These are phyloP conservation scores for Boletales sp. DNA, from an alignment of 768 basidiomycete genomes.

Conservation along the genomic window DNA sequence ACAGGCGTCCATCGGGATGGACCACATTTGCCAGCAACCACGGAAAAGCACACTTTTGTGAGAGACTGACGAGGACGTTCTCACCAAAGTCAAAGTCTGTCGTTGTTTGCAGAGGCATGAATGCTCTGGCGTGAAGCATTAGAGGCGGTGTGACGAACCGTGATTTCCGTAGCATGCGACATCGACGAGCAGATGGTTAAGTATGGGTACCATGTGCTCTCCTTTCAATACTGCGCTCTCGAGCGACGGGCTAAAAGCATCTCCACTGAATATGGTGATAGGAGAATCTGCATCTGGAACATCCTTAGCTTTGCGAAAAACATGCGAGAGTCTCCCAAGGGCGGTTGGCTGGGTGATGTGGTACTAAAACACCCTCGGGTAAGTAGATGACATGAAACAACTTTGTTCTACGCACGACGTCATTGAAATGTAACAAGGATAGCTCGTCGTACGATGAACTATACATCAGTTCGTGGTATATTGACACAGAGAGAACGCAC, in stretches of 20 bases:
- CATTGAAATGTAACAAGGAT: constrained; percentile 7
- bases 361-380: neutral
- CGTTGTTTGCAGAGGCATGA: neutral
- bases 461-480: neutral
- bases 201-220: constrained; percentile 2
- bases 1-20: neutral
- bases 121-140: neutral
- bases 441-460: neutral
- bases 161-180: constrained; percentile 8
- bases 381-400: neutral
- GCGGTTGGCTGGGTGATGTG: constrained; percentile 7
- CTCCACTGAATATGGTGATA: constrained; percentile 7
- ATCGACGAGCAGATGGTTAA: constrained; percentile 10
- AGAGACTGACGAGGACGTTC: constrained; percentile 2
- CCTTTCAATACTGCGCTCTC: constrained; percentile 9
- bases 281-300: neutral
- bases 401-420: constrained; percentile 5
- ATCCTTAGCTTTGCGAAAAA: constrained; percentile 2
- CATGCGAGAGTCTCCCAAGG: constrained; percentile 1
- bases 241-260: constrained; percentile 7
- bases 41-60: constrained; percentile 5
- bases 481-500: too few relatives aligned
- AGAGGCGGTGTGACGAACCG: neutral
- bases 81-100: constrained; percentile 9
- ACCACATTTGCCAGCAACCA: constrained; percentile 11